phyloP scores from a whole-genome alignment of 2,329 filamentous ascomycete species.

The Tolypocladium pustulatum region DNA sequence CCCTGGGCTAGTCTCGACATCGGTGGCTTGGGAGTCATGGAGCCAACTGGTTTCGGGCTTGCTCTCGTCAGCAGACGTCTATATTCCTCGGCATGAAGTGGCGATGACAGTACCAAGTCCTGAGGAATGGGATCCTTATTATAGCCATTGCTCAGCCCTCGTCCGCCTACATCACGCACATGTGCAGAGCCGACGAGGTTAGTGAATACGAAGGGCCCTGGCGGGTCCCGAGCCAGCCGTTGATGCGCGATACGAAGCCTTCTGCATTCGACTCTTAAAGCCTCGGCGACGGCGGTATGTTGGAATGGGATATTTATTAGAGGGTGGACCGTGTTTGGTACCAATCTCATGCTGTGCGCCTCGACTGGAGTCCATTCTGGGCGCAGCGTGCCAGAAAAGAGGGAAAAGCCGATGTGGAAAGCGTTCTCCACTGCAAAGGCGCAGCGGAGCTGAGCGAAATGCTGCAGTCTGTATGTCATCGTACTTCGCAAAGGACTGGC shows the following conservation, averaged over 20 bases:
- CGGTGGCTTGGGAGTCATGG: neutral
- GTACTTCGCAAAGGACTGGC: neutral
- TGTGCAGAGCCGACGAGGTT: neutral
- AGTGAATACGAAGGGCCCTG: conserved; percentile 1
- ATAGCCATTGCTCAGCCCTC: neutral
- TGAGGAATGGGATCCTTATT: neutral
- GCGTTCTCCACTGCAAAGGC: neutral
- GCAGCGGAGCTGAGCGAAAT: neutral
- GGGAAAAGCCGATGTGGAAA: neutral
- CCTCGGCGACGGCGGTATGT: neutral
- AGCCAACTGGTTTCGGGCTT: neutral
- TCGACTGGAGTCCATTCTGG: neutral
- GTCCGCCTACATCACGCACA: neutral
- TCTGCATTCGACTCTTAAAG: neutral
- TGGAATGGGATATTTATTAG: neutral
- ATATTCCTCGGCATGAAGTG: neutral
- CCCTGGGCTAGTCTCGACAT: neutral
- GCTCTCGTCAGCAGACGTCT: neutral
- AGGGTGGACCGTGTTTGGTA: neutral
- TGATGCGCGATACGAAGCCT: neutral
- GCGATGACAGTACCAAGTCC: neutral
- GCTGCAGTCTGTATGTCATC: neutral
- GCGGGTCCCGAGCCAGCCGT: neutral
- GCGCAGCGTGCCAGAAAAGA: neutral
- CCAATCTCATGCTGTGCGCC: neutral